Base-by-base conservation (phyloP, 129 eudicot genomes). In the Helianthus tuberosus region DNA sequence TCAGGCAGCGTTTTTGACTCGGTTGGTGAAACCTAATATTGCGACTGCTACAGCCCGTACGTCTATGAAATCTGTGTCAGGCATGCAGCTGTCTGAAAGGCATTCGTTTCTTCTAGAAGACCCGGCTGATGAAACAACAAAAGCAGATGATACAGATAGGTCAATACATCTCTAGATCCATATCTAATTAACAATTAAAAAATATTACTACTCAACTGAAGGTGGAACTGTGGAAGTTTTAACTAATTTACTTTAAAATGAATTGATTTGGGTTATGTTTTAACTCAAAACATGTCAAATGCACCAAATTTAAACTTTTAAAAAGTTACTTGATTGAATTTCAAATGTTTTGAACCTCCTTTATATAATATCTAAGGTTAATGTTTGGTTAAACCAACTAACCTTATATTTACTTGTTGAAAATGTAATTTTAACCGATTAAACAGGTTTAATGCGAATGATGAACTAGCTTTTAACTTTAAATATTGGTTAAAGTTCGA, bases 31-130 rank as follows among this genome's bases (percentile, higher is more conserved):
- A n/a, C 94, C 99, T 58, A 82, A 75, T 72, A 79, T 77, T 73
- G 86, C 80, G 52, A 80, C 87, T 71, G 97, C 97, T 49, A 78
- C 91, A 35, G 87, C 83, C 47, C 87, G 86, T 50, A 83, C 77
- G 72, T 87, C 88, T 51, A 51, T 91, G 58, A 89, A 91, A 75
- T 82, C 86, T 10, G 74, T 87, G 27, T 82, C 94, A 6, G 85
- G 96, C n/a, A 71, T 74, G 75, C 92, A 83, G 51, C 89, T 95
- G 66, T 91, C 99, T 63, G 83, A 85, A 68, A 91, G 94, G 76
- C 96, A 95, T 83, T 95, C 90, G 75, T 82, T 95, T 73, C 25
- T 84, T 52, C 59, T 95, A 73, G 96, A 95, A 73, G 90, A 95
- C 77, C 97, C 99, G 47, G 76, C 78, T 38, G 89, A 80, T 44